phyloP scores from a whole-genome alignment of 164 flowering plant species.

The Litsea cubeba region DNA sequence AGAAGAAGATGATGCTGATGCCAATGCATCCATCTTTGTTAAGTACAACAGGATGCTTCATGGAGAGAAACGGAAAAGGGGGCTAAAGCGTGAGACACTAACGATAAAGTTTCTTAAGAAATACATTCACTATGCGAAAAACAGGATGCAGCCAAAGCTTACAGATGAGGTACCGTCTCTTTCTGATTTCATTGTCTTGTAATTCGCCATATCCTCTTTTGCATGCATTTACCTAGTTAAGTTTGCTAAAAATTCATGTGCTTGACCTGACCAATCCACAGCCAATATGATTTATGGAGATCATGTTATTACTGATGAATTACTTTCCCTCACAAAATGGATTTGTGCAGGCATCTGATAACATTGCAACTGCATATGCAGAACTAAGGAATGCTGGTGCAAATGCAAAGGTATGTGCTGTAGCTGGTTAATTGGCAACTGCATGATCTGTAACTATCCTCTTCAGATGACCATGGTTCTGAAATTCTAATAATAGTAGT shows the following conservation, averaged over 20 bases:
- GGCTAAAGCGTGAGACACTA: slow-evolving; percentile 68
- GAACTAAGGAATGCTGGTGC: slow-evolving; percentile 84
- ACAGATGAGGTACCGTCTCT: slow-evolving; percentile 77
- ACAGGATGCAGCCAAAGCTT: slow-evolving; percentile 83
- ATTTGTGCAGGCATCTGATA: slow-evolving; percentile 70
- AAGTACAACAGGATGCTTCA: slow-evolving; percentile 85
- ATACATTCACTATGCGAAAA: slow-evolving; percentile 94
- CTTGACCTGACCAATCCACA: not conserved
- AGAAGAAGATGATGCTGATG: slow-evolving; percentile 74
- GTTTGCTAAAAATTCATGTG: not conserved
- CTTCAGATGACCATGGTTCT: not conserved
- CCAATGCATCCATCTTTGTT: slow-evolving; percentile 67
- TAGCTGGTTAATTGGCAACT: not conserved
- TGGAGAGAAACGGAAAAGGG: slow-evolving; percentile 60
- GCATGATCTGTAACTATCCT: not conserved
- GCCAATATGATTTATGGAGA: not conserved
- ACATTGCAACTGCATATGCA: slow-evolving; percentile 89
- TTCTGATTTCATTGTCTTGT: slow-evolving; percentile 1
- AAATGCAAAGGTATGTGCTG: slow-evolving; percentile 54
- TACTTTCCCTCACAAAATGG: slow-evolving; percentile 1
- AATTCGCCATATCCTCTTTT: not conserved
- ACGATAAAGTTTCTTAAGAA: slow-evolving; percentile 93
- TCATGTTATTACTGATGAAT: not conserved
- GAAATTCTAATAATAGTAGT: not conserved
- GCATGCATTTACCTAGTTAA: not conserved